Evolutionary conservation across 2,329 filamentous ascomycete species (phyloP), one percentile per base, ranked within the genome.

Genomic region (Neophaeococcomyces aloes): DNA sequence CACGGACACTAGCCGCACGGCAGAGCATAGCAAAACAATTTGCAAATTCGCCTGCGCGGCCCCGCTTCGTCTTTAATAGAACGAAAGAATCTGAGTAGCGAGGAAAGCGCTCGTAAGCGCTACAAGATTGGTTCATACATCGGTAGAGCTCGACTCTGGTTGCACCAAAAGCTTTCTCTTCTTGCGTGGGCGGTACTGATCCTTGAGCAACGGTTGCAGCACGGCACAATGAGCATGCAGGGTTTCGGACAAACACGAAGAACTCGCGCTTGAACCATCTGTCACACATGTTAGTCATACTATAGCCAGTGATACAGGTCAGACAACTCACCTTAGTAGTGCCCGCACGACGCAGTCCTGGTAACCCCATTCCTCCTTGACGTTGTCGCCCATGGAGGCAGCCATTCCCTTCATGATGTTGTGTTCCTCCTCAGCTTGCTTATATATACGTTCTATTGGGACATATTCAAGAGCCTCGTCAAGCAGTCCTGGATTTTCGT

Each of bases 21-120:
- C 89, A 96, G 41, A 98, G 75, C 91, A 96, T 96, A 67, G 83
- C 89, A 68, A 98, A 98, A 72, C 88, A 95, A 66, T 95, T 96
- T 53, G 86, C 87, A 87, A 91, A 96, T 68, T 98, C 91, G 49
- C 91, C 91, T 48, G 83, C 83, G 54, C 91, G 81, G 29, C 91
- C 91, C 54, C 83, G 76, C 54, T 85, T 74, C 21, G 86, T 93
- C 62, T 95, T 83, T 33, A 98, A 69, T 48, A 96, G 67, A 39
- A 87, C 81, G 80, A 93, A 96, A 19, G 94, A 89, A 60, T 98
- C 89, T 47, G 86, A 89, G 62, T 94, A 96, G 48, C 91, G 78
- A 30, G 91, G 88, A 55, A 95, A 98, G 51, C 89, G 79, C 63
- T 95, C 89, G 58, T 81, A 86, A 21, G 79, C 75, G 37, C 79